Evolutionary conservation across 805 yeast species (phyloP), one percentile per base, ranked within the genome.

Genomic region (Wickerhamomyces sydowiorum): DNA sequence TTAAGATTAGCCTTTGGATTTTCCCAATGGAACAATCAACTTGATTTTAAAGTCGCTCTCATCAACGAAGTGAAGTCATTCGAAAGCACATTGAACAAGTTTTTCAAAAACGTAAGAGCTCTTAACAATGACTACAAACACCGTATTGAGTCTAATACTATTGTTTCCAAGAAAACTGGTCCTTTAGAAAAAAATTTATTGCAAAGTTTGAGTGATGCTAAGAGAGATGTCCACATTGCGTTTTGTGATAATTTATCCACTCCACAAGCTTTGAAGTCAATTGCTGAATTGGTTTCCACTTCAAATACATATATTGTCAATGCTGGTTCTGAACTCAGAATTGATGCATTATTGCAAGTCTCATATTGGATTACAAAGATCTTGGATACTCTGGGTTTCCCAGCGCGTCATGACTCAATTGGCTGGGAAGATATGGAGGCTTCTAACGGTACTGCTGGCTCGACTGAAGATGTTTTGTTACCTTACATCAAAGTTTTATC

Each of bases 201-300:
- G 31, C 61, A 62, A 1, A 75, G 72, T 22, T 70, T 88, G 46
- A 57, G 59, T 5, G 50, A 50, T 2, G 67, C 86, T 13, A 82
- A 86, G 58, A 60, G 57, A 6, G 76, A 70, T 17, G 86, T 86
- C 2, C 86, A 89, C 59, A 70, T 63, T 18, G 85, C 95, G 1
- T 86, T 93, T 66, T 82, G 95, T 65, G 99, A 93, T 60, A 93
- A 88, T 59, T 70, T 93, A 48, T 65, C 90, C 3, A 84, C 93
- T 1, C 93, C 96, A 19, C 72, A 67, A 43, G 96, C 82, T 0
- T 62, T 93, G 43, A 77, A 83, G 49, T 58, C 68, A 1, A 54
- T 93, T 38, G 65, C 75, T 46, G 95, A 85, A 15, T 65, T 93
- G 43, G 82, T 91, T 5, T 76, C 83, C 24, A 73, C 70, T 43